These are phyloP conservation scores for Megacollybia marginata DNA, from an alignment of 768 basidiomycete genomes.

Conservation along the genomic window DNA sequence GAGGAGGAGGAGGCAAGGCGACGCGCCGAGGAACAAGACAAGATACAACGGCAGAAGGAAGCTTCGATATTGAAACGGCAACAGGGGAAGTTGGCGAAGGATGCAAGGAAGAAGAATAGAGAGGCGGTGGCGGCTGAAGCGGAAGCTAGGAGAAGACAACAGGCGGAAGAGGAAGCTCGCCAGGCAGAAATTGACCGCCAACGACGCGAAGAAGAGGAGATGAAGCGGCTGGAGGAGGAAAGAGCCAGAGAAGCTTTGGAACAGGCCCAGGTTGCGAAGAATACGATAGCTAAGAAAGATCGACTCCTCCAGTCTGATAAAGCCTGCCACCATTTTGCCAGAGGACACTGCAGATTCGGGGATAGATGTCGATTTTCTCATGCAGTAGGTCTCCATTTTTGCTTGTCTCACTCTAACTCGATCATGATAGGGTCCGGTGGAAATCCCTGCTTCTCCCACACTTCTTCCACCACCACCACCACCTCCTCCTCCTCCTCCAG, in stretches of 20 bases:
- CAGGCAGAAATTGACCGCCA: neutral
- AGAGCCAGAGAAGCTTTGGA: neutral
- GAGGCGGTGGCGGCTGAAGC: too few species aligned
- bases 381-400: neutral
- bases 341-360: neutral
- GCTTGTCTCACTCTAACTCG: too few species aligned
- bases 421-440: too few species aligned
- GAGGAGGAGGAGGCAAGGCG: neutral
- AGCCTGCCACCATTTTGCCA: neutral
- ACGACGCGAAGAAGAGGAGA: neutral
- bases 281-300: neutral
- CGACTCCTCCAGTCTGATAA: neutral
- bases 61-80: too few species aligned
- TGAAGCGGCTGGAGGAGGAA: neutral
- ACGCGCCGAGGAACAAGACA: too few species aligned
- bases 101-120: too few species aligned
- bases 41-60: too few species aligned
- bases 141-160: too few species aligned
- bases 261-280: neutral
- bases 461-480: neutral
- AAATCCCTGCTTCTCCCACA: too few species aligned
- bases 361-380: neutral
- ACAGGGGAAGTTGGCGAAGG: too few species aligned
- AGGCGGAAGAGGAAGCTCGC: neutral
- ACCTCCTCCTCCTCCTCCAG: neutral